Base-by-base conservation (phyloP, 1,284 basidiomycete species). In the Blastosporella zonata region DNA sequence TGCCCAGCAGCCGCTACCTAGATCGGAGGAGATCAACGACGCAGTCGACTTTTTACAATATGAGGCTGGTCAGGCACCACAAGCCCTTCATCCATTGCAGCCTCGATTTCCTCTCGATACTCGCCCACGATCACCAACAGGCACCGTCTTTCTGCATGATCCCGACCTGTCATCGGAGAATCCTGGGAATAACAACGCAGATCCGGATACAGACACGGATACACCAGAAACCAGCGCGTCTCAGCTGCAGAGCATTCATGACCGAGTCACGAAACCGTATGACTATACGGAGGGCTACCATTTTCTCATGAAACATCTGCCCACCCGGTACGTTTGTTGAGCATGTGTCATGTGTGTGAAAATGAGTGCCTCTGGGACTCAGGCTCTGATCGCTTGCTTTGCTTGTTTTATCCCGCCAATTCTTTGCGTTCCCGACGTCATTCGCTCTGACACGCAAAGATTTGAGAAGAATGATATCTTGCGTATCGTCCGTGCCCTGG, bases 391-490 rank as follows among this genome's bases (percentile, higher is more conserved):
- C 46, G 59, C 54, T 53, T 58, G 47, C 60, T 59, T 53, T 58
- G 47, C 59, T 59, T 53, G 39, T 52, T 46, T 43, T 49, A 6
- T 34, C 47, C 36, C 12, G 3, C 49, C 43, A 46, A 36, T 52
- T 48, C 45, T 43, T 49, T 47, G 40, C 40, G 34, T 46, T 20
- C 49, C 29, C 20, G 36, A 37, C 36, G 21, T 52, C 39, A 43
- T 44, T 53, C 47, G 29, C 44, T 55, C 47, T 40, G 53, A 38
- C 29, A 55, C 47, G 27, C 56, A 62, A 69, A 94, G 91, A 56
- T 98, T 97, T 68, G 93, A 96, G 62, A 97, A 97, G 73, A 89
- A 90, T 62, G 94, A 97, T 60, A 93, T 96, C 49, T 69, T 99
- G 37, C 90, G 93, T 46, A 89, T 99, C 57, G 94, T 98, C 20